Evolutionary conservation across 2,329 filamentous ascomycete species (phyloP), one percentile per base, ranked within the genome.

Genomic region (Neoarthrinium moseri): DNA sequence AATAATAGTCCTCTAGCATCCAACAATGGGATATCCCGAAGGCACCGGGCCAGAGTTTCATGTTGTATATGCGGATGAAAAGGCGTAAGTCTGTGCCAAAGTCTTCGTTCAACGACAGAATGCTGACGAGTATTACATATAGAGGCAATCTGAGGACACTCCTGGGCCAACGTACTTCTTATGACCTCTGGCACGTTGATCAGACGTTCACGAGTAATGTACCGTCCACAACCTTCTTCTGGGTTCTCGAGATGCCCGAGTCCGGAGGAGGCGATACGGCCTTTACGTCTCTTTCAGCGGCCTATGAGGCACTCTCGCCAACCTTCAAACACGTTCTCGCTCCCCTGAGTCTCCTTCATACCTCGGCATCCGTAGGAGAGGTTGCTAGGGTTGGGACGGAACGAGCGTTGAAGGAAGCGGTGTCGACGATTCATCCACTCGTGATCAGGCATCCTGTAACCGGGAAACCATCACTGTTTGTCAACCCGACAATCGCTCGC

Each of bases 151-250:
- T 64, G 17, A 53, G 62, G 39, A 58, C 42, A 2, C 58, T 64
- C 0, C 49, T 64, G 0, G 61, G 62, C 0, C 52, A 55, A 11
- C 48, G 54, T 2, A 57, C 58, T 1, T 53, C 53, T 1, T 64
- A 62, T 6, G 61, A 64, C 6, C 55, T 64, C 1, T 65, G 62
- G 62, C 61, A 65, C 12, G 49, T 63, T 0, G 62, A 65, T 30
- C 62, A 65, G n/a, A 62, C 61, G 0, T 62, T 63, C n/a, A 63
- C 60, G 0, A 51, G 59, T 0, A 63, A 65, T 3, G 50, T 59
- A 0, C 62, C 62, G 0, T 61, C 58, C 2, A 64, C 62, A 2
- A 63, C 57, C 1, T 63, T 65, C 47, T 63, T 65, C 49, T 64
- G 62, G 58, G 58, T 64, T 3, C 59, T 65, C 1, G 62, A 65